phyloP scores from a whole-genome alignment of 2,329 filamentous ascomycete genomes.

The Dactylellina parvicollis region DNA sequence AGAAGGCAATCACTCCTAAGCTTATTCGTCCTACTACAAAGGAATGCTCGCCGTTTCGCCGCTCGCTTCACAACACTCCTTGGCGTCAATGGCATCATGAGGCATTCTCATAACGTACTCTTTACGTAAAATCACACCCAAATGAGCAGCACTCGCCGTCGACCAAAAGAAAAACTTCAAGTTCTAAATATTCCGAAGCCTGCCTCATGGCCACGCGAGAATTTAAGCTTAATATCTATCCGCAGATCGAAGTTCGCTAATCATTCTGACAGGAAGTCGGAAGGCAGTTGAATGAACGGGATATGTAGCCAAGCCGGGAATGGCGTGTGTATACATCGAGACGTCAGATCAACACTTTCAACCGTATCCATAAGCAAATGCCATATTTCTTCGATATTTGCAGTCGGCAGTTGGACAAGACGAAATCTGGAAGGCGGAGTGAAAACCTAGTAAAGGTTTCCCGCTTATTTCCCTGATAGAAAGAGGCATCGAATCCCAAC shows the following conservation, averaged over 20 bases:
- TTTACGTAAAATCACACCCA: slow-evolving; percentile 53
- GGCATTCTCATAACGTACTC: slow-evolving; percentile 48
- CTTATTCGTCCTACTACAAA: slow-evolving; percentile 22
- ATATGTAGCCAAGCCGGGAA: slow-evolving; percentile 32
- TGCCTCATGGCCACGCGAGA: slow-evolving; percentile 28
- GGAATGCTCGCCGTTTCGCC: slow-evolving; percentile 19
- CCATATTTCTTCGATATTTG: slow-evolving; percentile 1
- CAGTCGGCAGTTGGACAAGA: background rate
- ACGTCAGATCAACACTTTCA: slow-evolving; percentile 29
- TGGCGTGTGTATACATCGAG: slow-evolving; percentile 22
- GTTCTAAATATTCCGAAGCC: slow-evolving; percentile 20
- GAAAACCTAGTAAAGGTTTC: background rate
- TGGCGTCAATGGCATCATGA: slow-evolving; percentile 24
- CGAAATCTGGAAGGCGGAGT: background rate
- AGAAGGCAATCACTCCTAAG: background rate
- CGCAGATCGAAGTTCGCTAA: slow-evolving; percentile 43
- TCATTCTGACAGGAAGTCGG: slow-evolving; percentile 22
- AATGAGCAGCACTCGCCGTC: slow-evolving; percentile 32
- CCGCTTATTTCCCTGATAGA: background rate
- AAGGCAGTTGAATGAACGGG: background rate
- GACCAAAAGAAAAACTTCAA: slow-evolving; percentile 4
- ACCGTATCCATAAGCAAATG: too few species aligned
- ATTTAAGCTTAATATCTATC: slow-evolving; percentile 38
- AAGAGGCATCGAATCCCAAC: background rate
- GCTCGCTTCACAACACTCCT: slow-evolving; percentile 19